Conservation (phyloP, 2,329 filamentous ascomycete species). For the Leptographium lundbergii region DNA sequence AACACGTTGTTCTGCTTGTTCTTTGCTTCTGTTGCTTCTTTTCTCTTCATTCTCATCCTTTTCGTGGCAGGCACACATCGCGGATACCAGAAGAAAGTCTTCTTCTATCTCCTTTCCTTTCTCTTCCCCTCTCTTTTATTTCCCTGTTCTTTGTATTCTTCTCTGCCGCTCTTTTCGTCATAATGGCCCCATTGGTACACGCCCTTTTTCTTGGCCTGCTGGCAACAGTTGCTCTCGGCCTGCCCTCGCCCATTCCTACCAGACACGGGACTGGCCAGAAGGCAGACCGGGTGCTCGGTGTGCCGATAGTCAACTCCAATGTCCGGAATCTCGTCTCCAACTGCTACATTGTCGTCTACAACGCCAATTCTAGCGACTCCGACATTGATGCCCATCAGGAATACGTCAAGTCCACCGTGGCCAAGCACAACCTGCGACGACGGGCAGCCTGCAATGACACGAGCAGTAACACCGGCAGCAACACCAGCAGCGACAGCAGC, state of each 20-base stretch:
- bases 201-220: conserved; percentile 7
- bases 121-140: background rate
- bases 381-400: conserved; percentile 36
- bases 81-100: background rate
- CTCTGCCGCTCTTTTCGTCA: background rate
- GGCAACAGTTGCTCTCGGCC: background rate
- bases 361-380: conserved; percentile 35
- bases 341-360: conserved; percentile 54
- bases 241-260: conserved; percentile 9
- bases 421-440: conserved; percentile 38
- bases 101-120: background rate
- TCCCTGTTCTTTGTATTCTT: background rate
- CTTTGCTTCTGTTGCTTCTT: background rate
- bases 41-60: background rate
- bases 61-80: background rate
- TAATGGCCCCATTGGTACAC: conserved; percentile 13
- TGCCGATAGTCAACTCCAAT: conserved; percentile 37
- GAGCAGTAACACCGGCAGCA: too few species aligned
- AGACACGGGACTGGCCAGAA: background rate
- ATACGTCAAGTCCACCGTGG: conserved; percentile 33
- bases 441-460: conserved; percentile 14
- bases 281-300: conserved; percentile 18
- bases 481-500: background rate
- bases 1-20: background rate
- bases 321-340: conserved; percentile 37